phyloP scores from a whole-genome alignment of 2,329 filamentous ascomycete genomes.

The Monosporascus sp. region DNA sequence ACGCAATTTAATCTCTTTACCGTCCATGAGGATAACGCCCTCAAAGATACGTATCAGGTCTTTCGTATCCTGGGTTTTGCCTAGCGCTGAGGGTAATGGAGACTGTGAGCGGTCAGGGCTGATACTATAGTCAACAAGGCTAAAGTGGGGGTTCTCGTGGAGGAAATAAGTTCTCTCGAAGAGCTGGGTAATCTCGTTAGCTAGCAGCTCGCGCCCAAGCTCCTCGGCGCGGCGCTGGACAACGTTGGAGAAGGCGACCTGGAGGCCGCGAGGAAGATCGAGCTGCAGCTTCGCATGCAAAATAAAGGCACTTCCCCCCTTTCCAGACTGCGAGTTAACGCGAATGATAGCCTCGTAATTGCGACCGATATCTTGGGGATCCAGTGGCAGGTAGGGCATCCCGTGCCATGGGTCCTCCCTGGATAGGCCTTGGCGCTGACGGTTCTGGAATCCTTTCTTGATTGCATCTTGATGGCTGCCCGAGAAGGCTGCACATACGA shows the following conservation, averaged over 20 bases:
- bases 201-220: conserved; percentile 76
- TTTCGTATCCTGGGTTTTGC: conserved; percentile 70
- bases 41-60: conserved; percentile 78
- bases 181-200: conserved; percentile 78
- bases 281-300: conserved; percentile 84
- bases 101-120: conserved; percentile 74
- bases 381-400: conserved; percentile 87
- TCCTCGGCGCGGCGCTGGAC: conserved; percentile 78
- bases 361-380: conserved; percentile 87
- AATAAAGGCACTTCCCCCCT: conserved; percentile 92
- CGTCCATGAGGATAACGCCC: conserved; percentile 78
- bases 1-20: conserved; percentile 68
- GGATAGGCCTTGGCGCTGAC: conserved; percentile 54
- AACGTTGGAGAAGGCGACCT: conserved; percentile 83
- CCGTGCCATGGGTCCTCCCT: conserved; percentile 66
- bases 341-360: conserved; percentile 97
- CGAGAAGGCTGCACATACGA: conserved; percentile 89
- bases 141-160: conserved; percentile 76
- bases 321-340: conserved; percentile 94
- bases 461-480: conserved; percentile 94
- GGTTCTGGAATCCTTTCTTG: conserved; percentile 79
- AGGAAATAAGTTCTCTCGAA: conserved; percentile 88
- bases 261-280: conserved; percentile 86
- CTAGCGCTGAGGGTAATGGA: conserved; percentile 60
- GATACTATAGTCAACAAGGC: conserved; percentile 87